Evolutionary conservation across 2,329 filamentous ascomycete genomes (phyloP), one percentile per base, ranked within the genome.

Genomic region (Sclerotinia minor): DNA sequence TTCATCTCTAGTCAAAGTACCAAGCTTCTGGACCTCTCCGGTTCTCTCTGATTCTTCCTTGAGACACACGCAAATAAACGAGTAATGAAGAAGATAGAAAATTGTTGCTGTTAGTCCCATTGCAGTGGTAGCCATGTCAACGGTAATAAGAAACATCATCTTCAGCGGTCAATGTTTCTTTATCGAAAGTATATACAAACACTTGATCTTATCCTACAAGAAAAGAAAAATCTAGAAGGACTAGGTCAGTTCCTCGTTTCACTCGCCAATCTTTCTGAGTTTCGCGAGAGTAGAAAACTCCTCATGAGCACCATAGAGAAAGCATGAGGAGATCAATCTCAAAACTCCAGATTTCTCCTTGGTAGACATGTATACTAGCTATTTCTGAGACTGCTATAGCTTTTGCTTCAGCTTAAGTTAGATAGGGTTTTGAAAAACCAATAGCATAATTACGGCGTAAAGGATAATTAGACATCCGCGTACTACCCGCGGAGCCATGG

Each of bases 71-170:
- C 32, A 64, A 7, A 17, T 19, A 5, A 4, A 3, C 3, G 55
- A 45, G 17, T 61, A n/a, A 21, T 61, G 64, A 45, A 67, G 45
- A 24, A 52, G 45, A 38, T 67, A 61, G 19, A 61, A 67, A 3
- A 61, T n/a, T 2, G 24, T 61, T 38, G 45, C 24, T 9, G 21
- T 45, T 29, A 49, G 35, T 2, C 3, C 15, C 32, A 38, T 9
- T 65, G 41, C n/a, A 59, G 24, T 60, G 8, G 64, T 60, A 35
- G 60, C 44, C 21, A 57, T 60, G 15, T 54, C 44, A 4, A 54
- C 64, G 29, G 60, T 32, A 19, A 66, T 66, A 9, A 66, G 35
- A 2, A 26, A 60, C 7, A 41, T 41, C 54, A 3, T 44, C 64
- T 41, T 60, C 64, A 41, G 54, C 15, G 5, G 26, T 24, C 11